A percentile compares a stretch with the other conserved stretches of the same genome.
Conservation (phyloP, 176 grass and related monocot species). For the Zizania latifolia region DNA sequence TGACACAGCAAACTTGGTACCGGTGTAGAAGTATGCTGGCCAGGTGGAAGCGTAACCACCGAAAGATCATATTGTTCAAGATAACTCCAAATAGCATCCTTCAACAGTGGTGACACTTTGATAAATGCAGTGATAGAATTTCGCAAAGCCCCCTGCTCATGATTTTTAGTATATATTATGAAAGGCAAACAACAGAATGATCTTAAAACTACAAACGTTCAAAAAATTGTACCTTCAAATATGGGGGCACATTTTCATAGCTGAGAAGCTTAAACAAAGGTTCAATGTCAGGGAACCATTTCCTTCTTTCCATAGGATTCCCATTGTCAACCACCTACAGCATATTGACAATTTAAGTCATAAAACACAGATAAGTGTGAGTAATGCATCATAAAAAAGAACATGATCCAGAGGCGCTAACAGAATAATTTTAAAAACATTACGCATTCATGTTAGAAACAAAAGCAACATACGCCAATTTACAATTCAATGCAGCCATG, state of each 20-base stretch:
- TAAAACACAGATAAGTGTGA: background rate
- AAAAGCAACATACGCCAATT: constrained; percentile 6
- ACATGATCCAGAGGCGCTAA: background rate
- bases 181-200: background rate
- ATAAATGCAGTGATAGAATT: constrained; percentile 84
- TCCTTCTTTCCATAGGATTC: constrained; percentile 70
- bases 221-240: constrained; percentile 66
- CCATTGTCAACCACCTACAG: constrained; percentile 98
- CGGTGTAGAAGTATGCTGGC: constrained; percentile 56
- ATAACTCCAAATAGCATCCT: constrained; percentile 87
- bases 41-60: constrained; percentile 48
- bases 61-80: constrained; percentile 98
- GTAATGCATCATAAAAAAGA: background rate
- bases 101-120: constrained; percentile 75
- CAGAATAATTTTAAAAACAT: no score
- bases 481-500: background rate
- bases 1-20: constrained; percentile 29
- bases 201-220: background rate
- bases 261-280: constrained; percentile 95
- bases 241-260: constrained; percentile 97
- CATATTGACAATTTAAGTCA: constrained; percentile 6
- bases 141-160: constrained; percentile 72
- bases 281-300: constrained; percentile 94
- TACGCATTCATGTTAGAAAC: background rate
- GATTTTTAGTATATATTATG: constrained; percentile 23